Base-by-base conservation (phyloP, 75 land plant species). In the Chamaecyparis obtusa region DNA sequence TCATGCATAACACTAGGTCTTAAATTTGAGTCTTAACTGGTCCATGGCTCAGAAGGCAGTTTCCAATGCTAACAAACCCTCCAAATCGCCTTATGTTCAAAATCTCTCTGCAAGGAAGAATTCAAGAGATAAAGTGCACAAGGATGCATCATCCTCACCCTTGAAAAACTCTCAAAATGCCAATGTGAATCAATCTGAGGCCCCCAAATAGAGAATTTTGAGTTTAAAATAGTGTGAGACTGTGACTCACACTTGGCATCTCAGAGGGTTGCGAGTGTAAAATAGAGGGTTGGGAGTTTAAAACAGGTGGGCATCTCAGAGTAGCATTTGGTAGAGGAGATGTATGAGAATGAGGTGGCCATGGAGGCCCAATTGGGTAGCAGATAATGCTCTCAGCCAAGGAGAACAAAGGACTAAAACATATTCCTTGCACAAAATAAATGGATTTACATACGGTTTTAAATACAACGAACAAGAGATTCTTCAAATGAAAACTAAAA, bases 231-330 rank as follows among this genome's bases (percentile, higher is more conserved):
- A 57, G 35, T 27, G 83, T 46, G 49, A 24, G 14, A 27, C n/a
- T 80, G 83, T 1, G 30, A 39, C 30, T 27, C 19, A n/a, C n/a
- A n/a, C n/a, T n/a, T n/a, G n/a, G n/a, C n/a, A n/a, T n/a, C n/a
- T n/a, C n/a, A n/a, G n/a, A n/a, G n/a, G n/a, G n/a, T n/a, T n/a
- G n/a, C n/a, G n/a, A n/a, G n/a, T n/a, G n/a, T n/a, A n/a, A n/a
- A n/a, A n/a, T n/a, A n/a, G n/a, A n/a, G n/a, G n/a, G n/a, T n/a
- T n/a, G n/a, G n/a, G n/a, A n/a, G n/a, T n/a, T n/a, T n/a, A n/a
- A n/a, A n/a, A n/a, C n/a, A 80, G 83, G 10, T 80, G 32, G 83
- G 44, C 27, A 44, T 80, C 83, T 80, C 83, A 44, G 49, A 80
- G 49, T 49, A 80, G 30, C 39, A 39, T 80, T 80, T 44, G 48